phyloP scores from a whole-genome alignment of 352 stramenopile genomes.

The Phytophthora europaea region DNA sequence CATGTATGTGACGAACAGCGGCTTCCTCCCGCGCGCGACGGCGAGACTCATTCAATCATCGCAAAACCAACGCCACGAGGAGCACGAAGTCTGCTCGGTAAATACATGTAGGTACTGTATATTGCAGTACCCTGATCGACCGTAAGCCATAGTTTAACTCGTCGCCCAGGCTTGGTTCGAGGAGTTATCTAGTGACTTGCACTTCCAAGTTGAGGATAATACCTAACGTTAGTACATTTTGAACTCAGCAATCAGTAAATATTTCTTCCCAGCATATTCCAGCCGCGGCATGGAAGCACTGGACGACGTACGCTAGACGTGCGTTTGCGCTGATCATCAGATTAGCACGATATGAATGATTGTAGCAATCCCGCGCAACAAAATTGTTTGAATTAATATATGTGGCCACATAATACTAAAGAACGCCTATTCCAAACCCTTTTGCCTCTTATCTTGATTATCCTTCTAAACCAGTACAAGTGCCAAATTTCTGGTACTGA shows the following conservation, averaged over 20 bases:
- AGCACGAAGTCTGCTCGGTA: slow-evolving; percentile 22
- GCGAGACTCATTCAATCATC: slow-evolving; percentile 39
- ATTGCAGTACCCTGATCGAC: slow-evolving; percentile 19
- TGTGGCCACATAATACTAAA: background rate
- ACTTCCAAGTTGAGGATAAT: too few species aligned
- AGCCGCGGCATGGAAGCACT: too few species aligned
- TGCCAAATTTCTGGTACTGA: background rate
- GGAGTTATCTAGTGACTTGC: too few species aligned
- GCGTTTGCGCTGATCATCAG: slow-evolving; percentile 5
- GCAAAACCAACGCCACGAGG: slow-evolving; percentile 26
- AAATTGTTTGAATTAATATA: background rate
- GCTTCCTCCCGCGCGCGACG: slow-evolving; percentile 28
- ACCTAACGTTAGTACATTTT: too few species aligned
- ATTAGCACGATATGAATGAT: slow-evolving; percentile 24
- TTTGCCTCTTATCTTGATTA: background rate
- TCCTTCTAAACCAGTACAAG: background rate
- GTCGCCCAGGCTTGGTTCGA: background rate
- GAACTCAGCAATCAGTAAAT: too few species aligned
- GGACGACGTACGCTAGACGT: slow-evolving; percentile 11
- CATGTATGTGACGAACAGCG: too few species aligned
- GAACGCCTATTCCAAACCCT: background rate
- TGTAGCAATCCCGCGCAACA: background rate
- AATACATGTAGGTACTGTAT: too few species aligned
- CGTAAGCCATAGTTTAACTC: slow-evolving; percentile 10
- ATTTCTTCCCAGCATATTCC: too few species aligned